Evolutionary conservation across 148 eudicot species (phyloP), one percentile per base, ranked within the genome.

Genomic region (Vaccinium corymbosum): DNA sequence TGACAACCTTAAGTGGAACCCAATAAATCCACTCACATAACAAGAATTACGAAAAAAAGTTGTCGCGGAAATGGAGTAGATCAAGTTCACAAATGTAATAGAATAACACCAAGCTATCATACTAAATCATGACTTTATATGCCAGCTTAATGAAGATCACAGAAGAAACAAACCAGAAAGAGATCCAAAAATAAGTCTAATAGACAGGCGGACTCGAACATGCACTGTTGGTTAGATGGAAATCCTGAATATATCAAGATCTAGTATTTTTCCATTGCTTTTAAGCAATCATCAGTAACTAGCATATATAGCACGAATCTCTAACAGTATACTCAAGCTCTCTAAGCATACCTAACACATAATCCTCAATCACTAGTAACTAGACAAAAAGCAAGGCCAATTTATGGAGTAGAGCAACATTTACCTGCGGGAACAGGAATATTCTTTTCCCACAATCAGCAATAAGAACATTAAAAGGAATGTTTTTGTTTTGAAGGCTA

Each of bases 351-450:
- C 51, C 17, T 10, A 19, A 35, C 56, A 46, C 27, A 14, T 22
- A 51, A 80, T 19, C n/a, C 22, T 56, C 52, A 48, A 17, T 8
- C 6, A 80, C 50, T 19, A 62, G 48, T 8, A 0, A 80, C 50
- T 19, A 62, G 48, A 80, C 6, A 22, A 20, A 14, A 84, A 73
- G 79, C 38, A 35, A 82, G 17, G 6, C 15, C 80, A 77, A 72
- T 8, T 56, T 48, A 42, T 17, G 17, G 32, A 49, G 56, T 2
- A 51, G 19, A 6, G 1, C 7, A 79, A 51, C 35, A 2, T 81
- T 74, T 88, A 94, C 97, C 95, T 94, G 97, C 70, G 94, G 94
- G 83, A 95, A 87, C 88, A 95, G 88, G 83, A 91, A 93, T n/a
- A 94, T 84, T 70, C 90, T 87, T 84, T 83, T 90, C 38, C 98